Base-by-base conservation (phyloP, 805 yeast species). In the Cyberlindnera sargentensis region DNA sequence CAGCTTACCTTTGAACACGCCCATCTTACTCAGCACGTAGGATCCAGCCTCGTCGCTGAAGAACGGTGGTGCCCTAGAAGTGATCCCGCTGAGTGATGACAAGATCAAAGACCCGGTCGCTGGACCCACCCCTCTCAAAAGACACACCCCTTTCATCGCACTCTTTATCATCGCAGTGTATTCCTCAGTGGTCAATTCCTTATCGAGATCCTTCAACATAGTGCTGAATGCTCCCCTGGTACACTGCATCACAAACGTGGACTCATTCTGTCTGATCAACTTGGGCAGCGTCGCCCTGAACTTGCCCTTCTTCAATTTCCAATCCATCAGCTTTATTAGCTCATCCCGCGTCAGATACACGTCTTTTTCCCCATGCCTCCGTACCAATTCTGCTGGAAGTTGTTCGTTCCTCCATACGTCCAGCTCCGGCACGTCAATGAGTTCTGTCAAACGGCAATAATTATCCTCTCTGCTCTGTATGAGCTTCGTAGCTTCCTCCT, bases 291-390 rank as follows among this genome's bases (percentile, higher is more conserved):
- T 51, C 1, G 62, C 55, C 42, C 62, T 51, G 44, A 49, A 58
- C 28, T 56, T 58, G 0, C 62, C 62, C 49, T 50, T 58, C 10
- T 40, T 46, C n/a, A 58, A 32, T 29, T 58, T 58, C 60, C 60
- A 58, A 2, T 50, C 48, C 55, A 58, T 49, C 28, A 58, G 41
- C 34, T 52, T 48, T 32, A 42, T 46, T 40, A 58, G 35, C 32
- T 58, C 60, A 3, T 47, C 52, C 11, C 44, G 42, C 1, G 47
- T 46, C 6, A 58, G 24, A 15, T 42, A 40, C 4, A 47, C 4
- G 2, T 32, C 34, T 3, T 41, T 25, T 1, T 38, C 23, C 5
- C 40, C 40, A 29, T 43, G 37, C 24, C 56, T 41, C 7, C 31
- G 7, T 8, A 27, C 32, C 25, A 57, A 10, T 10, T 36, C 36